A percentile compares a stretch with the other conserved stretches of the same genome.
These are phyloP conservation scores for Backusella liffmaniae DNA, from an alignment of 192 early-diverging fungal species.

Conservation along the genomic window DNA sequence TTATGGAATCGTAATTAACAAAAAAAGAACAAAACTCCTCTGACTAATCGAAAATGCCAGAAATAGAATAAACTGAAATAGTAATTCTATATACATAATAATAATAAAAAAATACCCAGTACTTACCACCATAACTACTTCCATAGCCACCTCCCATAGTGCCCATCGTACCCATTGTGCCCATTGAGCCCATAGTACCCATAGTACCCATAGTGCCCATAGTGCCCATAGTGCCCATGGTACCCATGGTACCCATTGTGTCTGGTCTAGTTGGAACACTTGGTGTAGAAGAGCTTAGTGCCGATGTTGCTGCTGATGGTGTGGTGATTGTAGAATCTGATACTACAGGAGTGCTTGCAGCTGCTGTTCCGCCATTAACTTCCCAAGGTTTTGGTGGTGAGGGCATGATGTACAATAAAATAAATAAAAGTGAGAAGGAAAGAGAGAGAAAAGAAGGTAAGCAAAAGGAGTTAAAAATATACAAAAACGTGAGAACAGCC, in stretches of 20 bases:
- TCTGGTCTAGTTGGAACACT: constrained; percentile 43
- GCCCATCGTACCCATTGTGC: neutral
- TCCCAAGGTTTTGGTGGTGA: constrained; percentile 81
- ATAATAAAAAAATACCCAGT: neutral
- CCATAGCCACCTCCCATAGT: neutral
- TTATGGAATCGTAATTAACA: neutral
- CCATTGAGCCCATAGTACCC: neutral
- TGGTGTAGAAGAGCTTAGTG: constrained; percentile 19
- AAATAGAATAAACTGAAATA: neutral
- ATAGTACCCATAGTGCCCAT: neutral
- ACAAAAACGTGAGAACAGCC: neutral
- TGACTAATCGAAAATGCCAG: constrained; percentile 6
- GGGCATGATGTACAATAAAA: constrained; percentile 28
- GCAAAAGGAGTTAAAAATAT: neutral
- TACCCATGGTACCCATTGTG: constrained; percentile 1
- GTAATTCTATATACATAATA: neutral
- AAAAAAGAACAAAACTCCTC: neutral
- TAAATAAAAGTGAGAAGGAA: neutral
- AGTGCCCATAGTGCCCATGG: neutral
- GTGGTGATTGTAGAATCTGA: constrained; percentile 29
- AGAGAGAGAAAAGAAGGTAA: neutral
- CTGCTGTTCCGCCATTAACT: constrained; percentile 38
- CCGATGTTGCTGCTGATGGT: neutral
- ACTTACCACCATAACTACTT: constrained; percentile 1
- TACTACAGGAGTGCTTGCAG: constrained; percentile 44